Base-by-base conservation (phyloP, 331 rosid genomes). In the Stylosanthes scabra region DNA sequence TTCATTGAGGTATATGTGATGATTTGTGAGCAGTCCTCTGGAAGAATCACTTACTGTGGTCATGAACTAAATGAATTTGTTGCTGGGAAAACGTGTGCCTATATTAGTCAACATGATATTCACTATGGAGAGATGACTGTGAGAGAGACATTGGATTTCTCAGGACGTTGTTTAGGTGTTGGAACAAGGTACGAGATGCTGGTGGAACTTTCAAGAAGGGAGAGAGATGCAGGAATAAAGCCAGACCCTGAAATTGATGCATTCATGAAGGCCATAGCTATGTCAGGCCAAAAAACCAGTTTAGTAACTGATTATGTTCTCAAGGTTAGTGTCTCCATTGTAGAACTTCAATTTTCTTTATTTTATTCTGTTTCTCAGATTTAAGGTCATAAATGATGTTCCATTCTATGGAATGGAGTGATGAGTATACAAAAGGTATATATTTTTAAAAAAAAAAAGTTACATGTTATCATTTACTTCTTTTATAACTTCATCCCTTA, bases 221-320 rank as follows among this genome's bases (percentile, higher is more conserved):
- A 91, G 73, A 87, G 16, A 71, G 74, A 85, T 39, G 81, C 70
- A 31, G 87, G 90, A 70, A 88, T 87, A 73, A 91, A 83, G 74
- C 94, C 97, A 0, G 90, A 91, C 56, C 86, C 86, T 34, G 90
- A 85, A 39, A 83, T 88, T 57, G 97, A 90, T 73, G 91, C 96
- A 15, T 90, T 77, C 76, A 88, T 90, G 97, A 90, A 90, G 81
- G 90, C 91, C 49, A 81, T 74, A 5, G 75, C 91, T 13, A 49
- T 88, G 65, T 80, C 89, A 0, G 94, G 97, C 82, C 94, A 85
- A 34, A 51, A 83, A 54, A 78, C 92, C 20, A 91, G 83, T 80
- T 78, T 91, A 81, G 80, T 62, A 59, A 91, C 94, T 2, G 94
- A 91, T 71, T 91, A 85, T 80, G 74, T 88, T 73, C 82, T 91